Base-by-base conservation (phyloP, 306 rosid genomes). In the Glycine soja region DNA sequence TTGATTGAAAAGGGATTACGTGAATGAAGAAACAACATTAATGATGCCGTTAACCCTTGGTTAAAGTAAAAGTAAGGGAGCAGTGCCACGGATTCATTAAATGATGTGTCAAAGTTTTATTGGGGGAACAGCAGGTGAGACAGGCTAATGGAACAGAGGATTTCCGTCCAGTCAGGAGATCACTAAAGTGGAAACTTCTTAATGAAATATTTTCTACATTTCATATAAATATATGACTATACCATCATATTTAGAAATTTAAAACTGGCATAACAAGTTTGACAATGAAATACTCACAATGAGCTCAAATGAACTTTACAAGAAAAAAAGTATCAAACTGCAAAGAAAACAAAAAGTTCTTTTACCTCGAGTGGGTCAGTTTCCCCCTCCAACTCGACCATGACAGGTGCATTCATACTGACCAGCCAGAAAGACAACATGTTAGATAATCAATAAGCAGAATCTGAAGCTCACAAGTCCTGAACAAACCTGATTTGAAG, bases 391-490 rank as follows among this genome's bases (percentile, higher is more conserved):
- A 95, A 88, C 90, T 93, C 97, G 0, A 93, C 99, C 97, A 95
- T 92, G 15, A 95, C 95, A 81, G 97, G 99, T 30, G 97, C 97
- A 75, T 95, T 95, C 99, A 95, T 92, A 86, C 99, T 91, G 97
- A 57, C 47, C 78, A 82, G n/a, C 77, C 58, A 74, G 52, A 48
- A 77, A 59, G 6, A 9, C 36, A 66, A 67, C 18, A 78, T 45
- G 42, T 76, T 36, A 58, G 64, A 59, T 38, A 72, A 38, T 5
- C 40, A 50, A 69, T 11, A 10, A 46, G 34, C 0, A 15, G 7
- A 85, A 65, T 5, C 7, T 42, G 68, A 51, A 11, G 47, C 4
- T 40, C 43, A 40, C 43, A 38, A 32, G 54, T 30, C 16, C 57
- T 51, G 75, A 45, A 53, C 42, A 36, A 74, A 95, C 99, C 99